Conservation (phyloP, 305 asterid genomes). For the Ruellia speciosa region DNA sequence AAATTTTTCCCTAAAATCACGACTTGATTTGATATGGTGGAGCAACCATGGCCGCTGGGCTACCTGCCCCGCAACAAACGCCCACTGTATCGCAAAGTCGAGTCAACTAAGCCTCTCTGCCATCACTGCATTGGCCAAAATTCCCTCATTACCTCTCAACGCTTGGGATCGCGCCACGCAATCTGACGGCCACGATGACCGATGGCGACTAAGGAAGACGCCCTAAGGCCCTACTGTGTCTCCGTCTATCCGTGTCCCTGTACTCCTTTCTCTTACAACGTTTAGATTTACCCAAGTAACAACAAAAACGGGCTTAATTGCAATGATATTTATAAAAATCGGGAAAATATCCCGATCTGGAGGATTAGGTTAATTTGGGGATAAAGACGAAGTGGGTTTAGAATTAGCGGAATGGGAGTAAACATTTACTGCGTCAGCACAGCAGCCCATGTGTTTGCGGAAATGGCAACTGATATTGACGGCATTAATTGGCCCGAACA, state of each 20-base stretch:
- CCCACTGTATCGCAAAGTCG: not conserved
- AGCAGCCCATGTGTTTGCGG: not conserved
- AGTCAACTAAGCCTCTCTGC: not conserved
- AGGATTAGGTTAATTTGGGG: not conserved
- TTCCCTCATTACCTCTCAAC: not conserved
- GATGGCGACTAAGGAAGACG: too few relatives aligned
- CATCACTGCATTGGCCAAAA: not conserved
- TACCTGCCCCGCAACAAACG: not conserved
- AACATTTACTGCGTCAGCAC: not conserved
- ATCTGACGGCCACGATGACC: not conserved
- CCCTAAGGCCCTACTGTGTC: too few relatives aligned
- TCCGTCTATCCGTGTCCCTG: too few relatives aligned
- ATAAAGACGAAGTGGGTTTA: constrained; percentile 8
- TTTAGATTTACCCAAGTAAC: too few relatives aligned
- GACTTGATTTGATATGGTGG: too few relatives aligned
- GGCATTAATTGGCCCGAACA: constrained; percentile 18
- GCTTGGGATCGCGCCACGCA: not conserved
- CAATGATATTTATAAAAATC: too few relatives aligned
- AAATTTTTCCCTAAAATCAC: too few relatives aligned
- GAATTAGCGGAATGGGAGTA: too few relatives aligned
- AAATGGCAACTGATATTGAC: constrained; percentile 15
- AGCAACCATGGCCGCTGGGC: too few relatives aligned
- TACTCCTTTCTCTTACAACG: too few relatives aligned
- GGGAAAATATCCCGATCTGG: not conserved
- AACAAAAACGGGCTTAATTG: too few relatives aligned